phyloP scores from a whole-genome alignment of 2,329 filamentous ascomycete genomes.

The Aureobasidium sp. region DNA sequence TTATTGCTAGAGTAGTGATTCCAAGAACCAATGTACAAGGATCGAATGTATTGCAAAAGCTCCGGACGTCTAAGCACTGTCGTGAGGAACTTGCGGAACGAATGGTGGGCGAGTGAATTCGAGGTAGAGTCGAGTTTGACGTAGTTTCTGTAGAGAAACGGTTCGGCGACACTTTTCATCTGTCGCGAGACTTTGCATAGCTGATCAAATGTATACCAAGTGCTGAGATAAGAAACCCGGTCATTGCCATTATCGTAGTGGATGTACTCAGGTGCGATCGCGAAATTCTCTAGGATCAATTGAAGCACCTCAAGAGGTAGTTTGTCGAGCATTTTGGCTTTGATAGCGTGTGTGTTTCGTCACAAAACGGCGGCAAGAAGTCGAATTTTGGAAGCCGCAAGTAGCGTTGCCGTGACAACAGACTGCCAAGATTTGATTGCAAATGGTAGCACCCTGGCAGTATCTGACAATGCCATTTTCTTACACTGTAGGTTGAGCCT shows the following conservation, averaged over 20 bases:
- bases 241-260: neutral
- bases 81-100: neutral
- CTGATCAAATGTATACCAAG: neutral
- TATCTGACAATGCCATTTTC: neutral
- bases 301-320: neutral
- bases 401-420: neutral
- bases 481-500: too few relatives aligned
- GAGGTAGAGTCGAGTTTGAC: neutral
- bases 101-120: neutral
- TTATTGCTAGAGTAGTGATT: neutral
- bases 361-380: neutral
- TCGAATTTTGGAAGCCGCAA: neutral
- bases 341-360: neutral
- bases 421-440: neutral
- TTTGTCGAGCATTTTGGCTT: neutral
- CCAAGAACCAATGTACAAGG: neutral
- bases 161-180: neutral
- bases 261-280: neutral
- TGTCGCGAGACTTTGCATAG: constrained; percentile 4
- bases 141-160: neutral
- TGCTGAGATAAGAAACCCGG: neutral
- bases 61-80: neutral
- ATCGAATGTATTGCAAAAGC: neutral
- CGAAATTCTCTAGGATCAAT: neutral
- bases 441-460: neutral